Conservation (phyloP, 129 eudicot species). For the Centella asiatica region DNA sequence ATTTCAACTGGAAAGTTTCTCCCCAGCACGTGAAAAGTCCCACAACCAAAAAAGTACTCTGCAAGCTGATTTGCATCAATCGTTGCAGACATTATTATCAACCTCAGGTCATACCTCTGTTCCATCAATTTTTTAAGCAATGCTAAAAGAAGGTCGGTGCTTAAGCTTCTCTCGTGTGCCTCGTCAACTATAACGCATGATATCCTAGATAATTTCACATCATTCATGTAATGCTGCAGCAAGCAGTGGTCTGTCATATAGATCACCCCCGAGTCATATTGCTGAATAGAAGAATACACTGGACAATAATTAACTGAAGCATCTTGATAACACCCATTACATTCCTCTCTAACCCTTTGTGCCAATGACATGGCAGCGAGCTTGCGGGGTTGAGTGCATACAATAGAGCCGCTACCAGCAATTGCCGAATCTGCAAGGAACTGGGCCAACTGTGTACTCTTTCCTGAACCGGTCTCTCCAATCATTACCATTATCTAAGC, state of each 20-base stretch:
- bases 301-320: conserved; percentile 33
- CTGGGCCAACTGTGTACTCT: conserved; percentile 95
- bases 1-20: conserved; percentile 84
- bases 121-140: conserved; percentile 58
- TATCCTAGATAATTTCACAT: conserved; percentile 45
- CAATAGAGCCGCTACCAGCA: conserved; percentile 43
- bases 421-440: conserved; percentile 82
- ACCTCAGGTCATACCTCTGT: conserved; percentile 57
- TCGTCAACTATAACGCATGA: conserved; percentile 92
- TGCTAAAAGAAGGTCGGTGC: conserved; percentile 82
- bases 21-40: conserved; percentile 58
- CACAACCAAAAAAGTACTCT: conserved; percentile 55
- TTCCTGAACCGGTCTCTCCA: conserved; percentile 97
- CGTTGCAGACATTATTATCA: conserved; percentile 92
- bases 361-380: conserved; percentile 84
- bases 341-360: conserved; percentile 69
- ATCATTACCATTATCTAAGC: conserved; percentile 65
- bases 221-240: conserved; percentile 76
- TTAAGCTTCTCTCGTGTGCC: conserved; percentile 95
- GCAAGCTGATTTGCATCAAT: conserved; percentile 81
- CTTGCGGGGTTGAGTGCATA: conserved; percentile 97
- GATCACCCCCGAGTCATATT: conserved; percentile 36
- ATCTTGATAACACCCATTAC: conserved; percentile 50
- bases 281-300: conserved; percentile 42
- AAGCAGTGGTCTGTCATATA: conserved; percentile 92